Evolutionary conservation across 2,329 filamentous ascomycete genomes (phyloP).

Genomic region (Ascochyta viciae-villosae): DNA sequence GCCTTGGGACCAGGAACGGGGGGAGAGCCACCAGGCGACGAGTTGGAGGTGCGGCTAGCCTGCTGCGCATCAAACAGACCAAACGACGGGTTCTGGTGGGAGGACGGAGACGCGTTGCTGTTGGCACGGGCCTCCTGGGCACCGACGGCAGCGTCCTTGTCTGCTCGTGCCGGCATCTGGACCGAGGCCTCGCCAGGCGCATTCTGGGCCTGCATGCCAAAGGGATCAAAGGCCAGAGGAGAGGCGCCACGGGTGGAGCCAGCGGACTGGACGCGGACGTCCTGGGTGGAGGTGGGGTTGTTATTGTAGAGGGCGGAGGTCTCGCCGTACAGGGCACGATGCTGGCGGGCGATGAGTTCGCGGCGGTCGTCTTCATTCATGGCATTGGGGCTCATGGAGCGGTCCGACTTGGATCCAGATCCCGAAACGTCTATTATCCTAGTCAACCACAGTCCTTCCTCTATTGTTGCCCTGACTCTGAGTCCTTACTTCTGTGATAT

Average conservation of each 20-base stretch:
- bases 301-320: slow-evolving; percentile 71
- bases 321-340: slow-evolving; percentile 89
- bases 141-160: slow-evolving; percentile 53
- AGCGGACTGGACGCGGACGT: slow-evolving; percentile 65
- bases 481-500: slow-evolving; percentile 98
- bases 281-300: slow-evolving; percentile 71
- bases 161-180: slow-evolving; percentile 58
- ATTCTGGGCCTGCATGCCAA: slow-evolving; percentile 59
- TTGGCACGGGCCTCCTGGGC: slow-evolving; percentile 74
- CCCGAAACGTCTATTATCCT: slow-evolving; percentile 74
- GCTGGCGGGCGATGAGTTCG: slow-evolving; percentile 93
- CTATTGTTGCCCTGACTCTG: slow-evolving; percentile 73
- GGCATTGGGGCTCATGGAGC: slow-evolving; percentile 80
- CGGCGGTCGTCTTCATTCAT: slow-evolving; percentile 97
- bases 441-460: slow-evolving; percentile 52
- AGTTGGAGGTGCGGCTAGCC: slow-evolving; percentile 79
- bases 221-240: slow-evolving; percentile 79
- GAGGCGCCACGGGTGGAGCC: slow-evolving; percentile 74
- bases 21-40: slow-evolving; percentile 83
- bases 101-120: slow-evolving; percentile 84
- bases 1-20: slow-evolving; percentile 70
- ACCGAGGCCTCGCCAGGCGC: slow-evolving; percentile 60
- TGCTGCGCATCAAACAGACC: slow-evolving; percentile 65
- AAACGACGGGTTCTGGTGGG: slow-evolving; percentile 62
- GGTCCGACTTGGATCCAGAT: slow-evolving; percentile 80